These are phyloP conservation scores for Fusarium pseudonygamai DNA, from an alignment of 2,329 filamentous ascomycete genomes.

Conservation along the genomic window DNA sequence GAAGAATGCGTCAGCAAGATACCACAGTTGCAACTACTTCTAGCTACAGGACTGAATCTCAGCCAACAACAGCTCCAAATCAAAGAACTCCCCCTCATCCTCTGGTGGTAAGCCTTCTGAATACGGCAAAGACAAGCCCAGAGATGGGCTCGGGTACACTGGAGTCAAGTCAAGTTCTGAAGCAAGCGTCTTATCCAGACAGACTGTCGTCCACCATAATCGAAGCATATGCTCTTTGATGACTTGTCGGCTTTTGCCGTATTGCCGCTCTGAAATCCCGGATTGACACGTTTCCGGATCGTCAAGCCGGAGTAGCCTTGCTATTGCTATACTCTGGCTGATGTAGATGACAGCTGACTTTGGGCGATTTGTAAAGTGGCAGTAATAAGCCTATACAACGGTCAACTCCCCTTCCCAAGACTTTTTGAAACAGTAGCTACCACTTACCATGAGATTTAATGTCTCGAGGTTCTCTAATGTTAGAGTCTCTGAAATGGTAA, in stretches of 20 bases:
- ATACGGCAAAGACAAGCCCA: background rate
- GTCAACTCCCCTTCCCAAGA: background rate
- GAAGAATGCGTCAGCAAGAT: fast-evolving
- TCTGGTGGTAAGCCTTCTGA: background rate
- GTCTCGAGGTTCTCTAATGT: background rate
- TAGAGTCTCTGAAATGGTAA: background rate
- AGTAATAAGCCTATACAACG: background rate
- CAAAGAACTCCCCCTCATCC: background rate
- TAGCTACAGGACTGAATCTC: background rate
- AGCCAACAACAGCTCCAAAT: background rate
- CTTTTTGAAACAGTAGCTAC: too few relatives aligned
- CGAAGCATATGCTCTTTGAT: background rate
- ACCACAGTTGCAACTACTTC: fast-evolving
- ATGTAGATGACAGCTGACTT: background rate
- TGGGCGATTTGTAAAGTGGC: background rate
- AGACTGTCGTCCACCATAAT: background rate
- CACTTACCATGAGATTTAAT: background rate
- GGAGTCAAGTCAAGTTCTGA: background rate
- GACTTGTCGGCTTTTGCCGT: fast-evolving
- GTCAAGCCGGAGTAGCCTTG: background rate
- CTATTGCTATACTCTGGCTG: background rate
- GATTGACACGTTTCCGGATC: fast-evolving
- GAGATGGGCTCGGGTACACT: fast-evolving
- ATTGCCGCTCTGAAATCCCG: fast-evolving
- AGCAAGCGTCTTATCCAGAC: background rate